Evolutionary conservation across 306 rosid species (phyloP), one percentile per base, ranked within the genome.

Genomic region (Sophora flavescens): DNA sequence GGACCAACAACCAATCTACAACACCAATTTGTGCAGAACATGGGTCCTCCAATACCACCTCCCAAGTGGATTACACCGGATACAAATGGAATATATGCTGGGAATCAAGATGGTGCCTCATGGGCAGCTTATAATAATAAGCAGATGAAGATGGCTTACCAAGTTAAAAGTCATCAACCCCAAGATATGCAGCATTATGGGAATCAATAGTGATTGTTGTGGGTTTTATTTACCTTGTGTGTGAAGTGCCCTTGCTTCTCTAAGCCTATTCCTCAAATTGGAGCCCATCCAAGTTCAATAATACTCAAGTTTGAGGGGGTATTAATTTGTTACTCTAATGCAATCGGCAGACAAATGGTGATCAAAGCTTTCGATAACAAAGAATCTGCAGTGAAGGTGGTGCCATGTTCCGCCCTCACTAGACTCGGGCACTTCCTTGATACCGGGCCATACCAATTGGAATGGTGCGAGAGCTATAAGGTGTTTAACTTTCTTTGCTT

Each of bases 1-100:
- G 90, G 90, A 75, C 75, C 83, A 35, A 45, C 86, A 60, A 18
- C 80, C 54, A 83, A 89, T 71, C 71, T 48, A 74, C 84, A 84
- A 35, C 82, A 72, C 10, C 88, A 80, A 70, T 78, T 63, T 75
- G 50, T 62, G 81, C 92, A 84, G 80, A 84, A 72, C 75, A 74
- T 63, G 38, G 87, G 84, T 39, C 96, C 90, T 83, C 98, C 98
- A 26, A 74, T 80, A 48, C 98, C 98, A 11, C 98, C 99, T 54
- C 87, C 94, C 50, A 90, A 89, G 58, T 95, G 99, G 99, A 83
- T 90, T 71, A 92, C 67, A 39, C 88, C 88, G 5, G 58, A 69
- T 72, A 66, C 65, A 3, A 89, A 84, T 80, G 93, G 90, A 77
- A 70, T 87, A 60, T 53, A 80, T 78, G 38, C 28, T 50, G 73